Percentiles rank a stretch among this genome's conserved stretches.
phyloP scores from a whole-genome alignment of 257 asterid genomes.

The Penstemon barbatus region DNA sequence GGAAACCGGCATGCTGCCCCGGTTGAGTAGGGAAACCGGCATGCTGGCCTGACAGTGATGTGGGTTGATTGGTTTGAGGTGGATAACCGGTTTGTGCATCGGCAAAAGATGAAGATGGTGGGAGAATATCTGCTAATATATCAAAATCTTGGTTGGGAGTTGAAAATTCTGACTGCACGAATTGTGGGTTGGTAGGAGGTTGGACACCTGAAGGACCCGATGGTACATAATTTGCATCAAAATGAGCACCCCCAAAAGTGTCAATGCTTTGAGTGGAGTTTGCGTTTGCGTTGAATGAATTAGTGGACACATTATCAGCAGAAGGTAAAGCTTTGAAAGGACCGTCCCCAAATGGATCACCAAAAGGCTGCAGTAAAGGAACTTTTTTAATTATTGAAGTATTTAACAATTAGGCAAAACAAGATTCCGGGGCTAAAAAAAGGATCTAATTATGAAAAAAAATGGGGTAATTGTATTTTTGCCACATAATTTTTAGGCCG shows the following conservation, averaged over 20 bases:
- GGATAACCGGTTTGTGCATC: too few species aligned
- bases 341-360: conserved; percentile 96
- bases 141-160: conserved; percentile 53
- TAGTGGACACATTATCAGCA: conserved; percentile 31
- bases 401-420: too few species aligned
- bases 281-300: conserved; percentile 1
- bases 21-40: conserved; percentile 42
- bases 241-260: conserved; percentile 38
- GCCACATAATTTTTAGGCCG: too few species aligned
- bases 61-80: conserved; percentile 26
- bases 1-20: neutral
- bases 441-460: too few species aligned
- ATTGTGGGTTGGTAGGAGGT: conserved; percentile 42
- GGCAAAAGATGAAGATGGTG: conserved; percentile 39
- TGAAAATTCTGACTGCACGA: conserved; percentile 51
- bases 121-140: conserved; percentile 93
- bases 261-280: conserved; percentile 44
- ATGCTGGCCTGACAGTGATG: conserved; percentile 12
- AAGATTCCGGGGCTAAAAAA: too few species aligned
- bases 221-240: conserved; percentile 36
- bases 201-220: conserved; percentile 40
- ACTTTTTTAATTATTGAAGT: too few species aligned
- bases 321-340: conserved; percentile 81
- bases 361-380: conserved; percentile 62
- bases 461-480: too few species aligned